Base-by-base conservation (phyloP, 139 green algal species). In the Tetradesmus obliquus region DNA sequence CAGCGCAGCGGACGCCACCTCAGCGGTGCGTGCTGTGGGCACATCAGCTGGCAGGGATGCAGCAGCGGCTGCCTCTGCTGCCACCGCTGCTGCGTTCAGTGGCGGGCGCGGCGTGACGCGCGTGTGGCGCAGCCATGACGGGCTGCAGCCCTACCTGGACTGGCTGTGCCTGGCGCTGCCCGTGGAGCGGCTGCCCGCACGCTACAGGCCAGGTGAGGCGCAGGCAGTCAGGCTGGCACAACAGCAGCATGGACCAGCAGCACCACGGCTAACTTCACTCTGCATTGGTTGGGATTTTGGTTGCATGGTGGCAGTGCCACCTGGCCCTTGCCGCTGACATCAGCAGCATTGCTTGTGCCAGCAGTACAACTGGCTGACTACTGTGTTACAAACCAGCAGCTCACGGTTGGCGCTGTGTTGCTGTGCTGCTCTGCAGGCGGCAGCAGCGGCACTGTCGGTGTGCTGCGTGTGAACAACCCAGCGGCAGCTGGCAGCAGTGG, bases 131-230 rank as follows among this genome's bases (percentile, higher is more conserved):
- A 83, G 86, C 79, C 69, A 82, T 82, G 71, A 72, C 3, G 66
- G 53, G 2, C 32, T 96, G 57, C 88, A 94, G 54, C 85, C 86
- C 4, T 91, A 94, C 51, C 91, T 98, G 62, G 97, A 98, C 89
- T 98, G 96, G 96, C 95, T 98, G 74, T 96, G 95, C 71, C 54
- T 98, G 12, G 74, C 95, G 72, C 66, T 97, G 20, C 93, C 95
- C 12, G 90, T 95, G 20, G 94, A 96, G 5, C 82, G 95, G 54
- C 91, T 98, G 89, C 97, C 97, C 0, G 60, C 84, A 5, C 92
- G 92, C 12, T 97, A 97, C 91, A 95, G 92, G 1, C 91, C 94
- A 32, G 96, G 94, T 96, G 91, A 19, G 88, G 22, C 32, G 4
- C 74, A 82, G 74, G 22, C 74, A 9, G 9, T 19, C 7, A 19